Evolutionary conservation across 495 filamentous ascomycete species (phyloP), one percentile per base, ranked within the genome.

Genomic region (Cladorrhinum samala): DNA sequence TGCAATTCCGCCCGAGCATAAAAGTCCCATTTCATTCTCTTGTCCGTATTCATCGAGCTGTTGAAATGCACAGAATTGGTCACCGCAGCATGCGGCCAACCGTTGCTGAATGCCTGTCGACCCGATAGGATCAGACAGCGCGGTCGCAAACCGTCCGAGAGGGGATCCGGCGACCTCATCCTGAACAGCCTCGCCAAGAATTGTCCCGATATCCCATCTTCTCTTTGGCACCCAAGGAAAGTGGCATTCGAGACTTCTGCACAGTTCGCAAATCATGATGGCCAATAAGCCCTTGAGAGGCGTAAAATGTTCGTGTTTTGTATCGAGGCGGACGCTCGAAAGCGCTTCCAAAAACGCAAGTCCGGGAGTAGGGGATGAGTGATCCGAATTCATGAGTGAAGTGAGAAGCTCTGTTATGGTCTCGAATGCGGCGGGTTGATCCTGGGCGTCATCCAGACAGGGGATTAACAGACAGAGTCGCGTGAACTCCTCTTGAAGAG

Each of bases 251-350:
- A 63, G 52, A 1, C 16, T 19, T 18, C 57, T 54, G 49, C 61
- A 61, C 17, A 64, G 54, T 37, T 63, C 57, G 39, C 39, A 41
- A 41, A 41, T 41, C 39, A 58, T 47, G 7, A 54, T 30, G 14
- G 52, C 25, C 1, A 61, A n/a, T 2, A 52, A 16, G 3, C 45
- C 40, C 9, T 16, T 23, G 18, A 4, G 23, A 13, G 50, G 18
- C n/a, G 17, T 49, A 18, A 33, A 49, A 7, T 5, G n/a, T 11
- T 49, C 13, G 11, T 14, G 9, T 30, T 16, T 18, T 33, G 5
- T 11, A 17, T 9, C n/a, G 39, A 17, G 17, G 8, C 17, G 5
- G 7, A 14, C n/a, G 13, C 6, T 17, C 39, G 8, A 41, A 8
- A 18, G 7, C n/a, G 39, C 13, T 17, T 18, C 13, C 5, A 41